A percentile compares a stretch with the other conserved stretches of the same genome.
phyloP scores from a whole-genome alignment of 2,329 filamentous ascomycete genomes.

The Clonostachys byssicola region DNA sequence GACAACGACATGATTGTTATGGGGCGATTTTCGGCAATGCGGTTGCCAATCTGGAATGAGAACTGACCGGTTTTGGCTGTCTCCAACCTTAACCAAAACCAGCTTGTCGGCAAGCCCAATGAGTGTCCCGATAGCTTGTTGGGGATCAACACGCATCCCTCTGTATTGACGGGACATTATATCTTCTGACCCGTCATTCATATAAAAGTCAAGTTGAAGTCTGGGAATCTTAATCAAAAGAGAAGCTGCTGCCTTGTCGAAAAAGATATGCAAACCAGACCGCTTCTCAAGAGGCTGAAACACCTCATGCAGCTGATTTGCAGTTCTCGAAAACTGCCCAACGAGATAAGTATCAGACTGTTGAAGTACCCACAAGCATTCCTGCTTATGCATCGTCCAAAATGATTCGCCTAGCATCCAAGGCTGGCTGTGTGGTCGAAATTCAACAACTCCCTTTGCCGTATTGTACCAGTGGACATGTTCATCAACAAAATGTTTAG shows the following conservation, averaged over 20 bases:
- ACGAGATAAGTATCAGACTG: no score
- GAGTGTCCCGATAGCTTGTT: conserved; percentile 41
- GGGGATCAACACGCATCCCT: conserved; percentile 40
- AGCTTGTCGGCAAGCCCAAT: conserved; percentile 45
- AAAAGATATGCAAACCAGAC: neutral
- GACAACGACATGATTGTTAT: conserved; percentile 14
- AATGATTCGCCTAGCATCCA: no score
- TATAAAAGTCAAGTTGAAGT: conserved; percentile 39
- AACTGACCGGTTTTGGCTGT: conserved; percentile 20
- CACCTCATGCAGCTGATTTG: neutral
- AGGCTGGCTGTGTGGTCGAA: no score
- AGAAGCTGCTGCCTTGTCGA: neutral
- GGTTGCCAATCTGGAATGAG: conserved; percentile 18
- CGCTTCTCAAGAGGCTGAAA: neutral
- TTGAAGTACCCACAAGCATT: no score
- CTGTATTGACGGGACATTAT: conserved; percentile 44
- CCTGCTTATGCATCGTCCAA: no score
- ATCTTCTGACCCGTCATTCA: conserved; percentile 13
- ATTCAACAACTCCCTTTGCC: no score
- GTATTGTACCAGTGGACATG: conserved; percentile 41
- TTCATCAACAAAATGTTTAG: conserved; percentile 28
- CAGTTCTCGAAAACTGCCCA: no score
- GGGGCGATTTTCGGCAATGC: no score
- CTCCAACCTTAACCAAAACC: conserved; percentile 24
- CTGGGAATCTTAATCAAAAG: conserved; percentile 40